These are phyloP conservation scores for Saksenaea oblongispora DNA, from an alignment of 371 early-diverging fungal genomes.

Conservation along the genomic window DNA sequence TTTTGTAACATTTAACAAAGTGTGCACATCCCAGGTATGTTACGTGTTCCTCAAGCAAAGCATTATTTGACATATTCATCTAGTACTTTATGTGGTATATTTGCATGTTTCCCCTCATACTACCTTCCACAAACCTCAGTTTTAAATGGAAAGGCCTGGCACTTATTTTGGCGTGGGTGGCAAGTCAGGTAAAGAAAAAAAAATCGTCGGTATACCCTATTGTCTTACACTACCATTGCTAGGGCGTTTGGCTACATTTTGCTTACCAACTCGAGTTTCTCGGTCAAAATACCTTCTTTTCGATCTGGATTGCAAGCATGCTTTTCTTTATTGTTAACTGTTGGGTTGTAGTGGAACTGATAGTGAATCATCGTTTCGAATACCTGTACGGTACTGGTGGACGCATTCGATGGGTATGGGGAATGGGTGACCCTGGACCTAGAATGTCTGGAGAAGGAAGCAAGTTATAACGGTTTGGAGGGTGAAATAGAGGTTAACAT, in stretches of 20 bases:
- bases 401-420: conserved; percentile 59
- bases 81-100: conserved; percentile 99
- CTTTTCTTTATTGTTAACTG: conserved; percentile 69
- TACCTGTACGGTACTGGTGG: conserved; percentile 54
- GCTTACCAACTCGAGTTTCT: conserved; percentile 89
- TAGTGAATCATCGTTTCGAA: conserved; percentile 57
- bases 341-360: conserved; percentile 69
- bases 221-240: conserved; percentile 8
- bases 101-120: conserved; percentile 84
- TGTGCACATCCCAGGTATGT: conserved; percentile 93
- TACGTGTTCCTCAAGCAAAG: background rate
- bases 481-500: too few relatives aligned
- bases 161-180: conserved; percentile 74
- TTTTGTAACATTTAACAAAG: conserved; percentile 97
- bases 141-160: conserved; percentile 58
- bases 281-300: conserved; percentile 78
- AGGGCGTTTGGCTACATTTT: conserved; percentile 83
- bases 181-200: conserved; percentile 55
- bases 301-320: conserved; percentile 73
- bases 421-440: conserved; percentile 45
- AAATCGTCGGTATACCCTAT: background rate
- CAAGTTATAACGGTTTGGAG: background rate
- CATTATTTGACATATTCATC: background rate
- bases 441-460: background rate
- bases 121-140: conserved; percentile 66